phyloP scores from a whole-genome alignment of 2,329 filamentous ascomycete genomes.

The Aureobasidium musti region DNA sequence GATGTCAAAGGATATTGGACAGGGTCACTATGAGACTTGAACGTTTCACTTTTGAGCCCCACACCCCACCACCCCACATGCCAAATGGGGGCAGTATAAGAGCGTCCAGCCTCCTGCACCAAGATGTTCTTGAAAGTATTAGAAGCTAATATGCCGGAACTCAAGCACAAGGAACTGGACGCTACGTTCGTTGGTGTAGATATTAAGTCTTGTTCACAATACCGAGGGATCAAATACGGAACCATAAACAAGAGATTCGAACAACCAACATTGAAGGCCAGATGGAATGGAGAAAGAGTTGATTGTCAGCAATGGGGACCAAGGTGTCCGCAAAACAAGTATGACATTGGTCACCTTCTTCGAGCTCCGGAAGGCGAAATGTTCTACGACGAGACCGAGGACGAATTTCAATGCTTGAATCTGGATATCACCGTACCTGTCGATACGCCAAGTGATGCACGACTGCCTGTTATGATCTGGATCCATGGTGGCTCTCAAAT shows the following conservation, averaged over 20 bases:
- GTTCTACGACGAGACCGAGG: slow-evolving; percentile 41
- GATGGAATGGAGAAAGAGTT: slow-evolving; percentile 35
- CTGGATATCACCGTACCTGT: slow-evolving; percentile 45
- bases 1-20: not conserved
- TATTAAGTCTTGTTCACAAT: slow-evolving; percentile 29
- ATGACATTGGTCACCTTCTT: slow-evolving; percentile 50
- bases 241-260: slow-evolving; percentile 31
- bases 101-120: not conserved
- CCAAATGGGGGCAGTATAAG: slow-evolving; percentile 23
- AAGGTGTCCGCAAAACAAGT: slow-evolving; percentile 46
- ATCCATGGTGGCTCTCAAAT: slow-evolving; percentile 53
- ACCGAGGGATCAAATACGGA: slow-evolving; percentile 34
- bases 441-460: not conserved
- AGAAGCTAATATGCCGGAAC: slow-evolving; percentile 18
- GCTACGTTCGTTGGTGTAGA: slow-evolving; percentile 31
- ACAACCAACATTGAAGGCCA: slow-evolving; percentile 23
- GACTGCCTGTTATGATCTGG: slow-evolving; percentile 50
- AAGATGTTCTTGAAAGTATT: not conserved
- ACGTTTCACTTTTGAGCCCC: not conserved
- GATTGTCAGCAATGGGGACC: slow-evolving; percentile 38
- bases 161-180: slow-evolving; percentile 30
- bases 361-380: slow-evolving; percentile 44
- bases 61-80: slow-evolving; percentile 12
- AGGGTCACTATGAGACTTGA: not conserved
- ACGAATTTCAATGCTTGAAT: slow-evolving; percentile 51